A percentile compares a stretch with the other conserved stretches of the same genome.
These are phyloP conservation scores for Fraxinus velutina DNA, from an alignment of 305 asterid species.

Conservation along the genomic window DNA sequence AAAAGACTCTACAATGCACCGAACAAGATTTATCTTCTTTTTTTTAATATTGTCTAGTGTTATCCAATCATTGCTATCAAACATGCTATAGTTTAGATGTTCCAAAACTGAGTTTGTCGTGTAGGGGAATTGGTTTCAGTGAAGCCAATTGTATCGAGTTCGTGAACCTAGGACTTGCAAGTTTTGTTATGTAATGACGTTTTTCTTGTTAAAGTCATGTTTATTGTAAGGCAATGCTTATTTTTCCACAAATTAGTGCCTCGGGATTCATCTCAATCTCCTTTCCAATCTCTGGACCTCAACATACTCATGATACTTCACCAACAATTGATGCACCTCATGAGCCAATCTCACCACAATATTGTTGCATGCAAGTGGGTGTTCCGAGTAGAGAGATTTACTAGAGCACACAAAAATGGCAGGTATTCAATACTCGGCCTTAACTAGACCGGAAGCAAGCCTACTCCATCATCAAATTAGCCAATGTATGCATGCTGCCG, in stretches of 20 bases:
- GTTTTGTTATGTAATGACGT: background rate
- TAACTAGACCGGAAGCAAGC: background rate
- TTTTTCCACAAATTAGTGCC: background rate
- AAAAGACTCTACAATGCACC: background rate
- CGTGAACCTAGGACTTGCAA: background rate
- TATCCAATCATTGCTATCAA: background rate
- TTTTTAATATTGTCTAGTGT: background rate
- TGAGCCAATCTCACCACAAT: background rate
- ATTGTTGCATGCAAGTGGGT: background rate
- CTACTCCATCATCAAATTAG: background rate
- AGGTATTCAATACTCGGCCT: background rate
- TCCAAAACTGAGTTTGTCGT: background rate
- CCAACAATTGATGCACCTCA: background rate
- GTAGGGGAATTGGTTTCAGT: background rate
- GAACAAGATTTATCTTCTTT: background rate
- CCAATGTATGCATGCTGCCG: background rate
- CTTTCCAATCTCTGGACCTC: background rate
- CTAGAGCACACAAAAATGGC: background rate
- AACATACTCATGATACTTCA: background rate
- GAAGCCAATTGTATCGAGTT: conserved; percentile 7
- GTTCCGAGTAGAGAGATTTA: background rate
- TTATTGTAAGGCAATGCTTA: background rate
- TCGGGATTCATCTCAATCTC: background rate
- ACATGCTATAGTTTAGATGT: background rate
- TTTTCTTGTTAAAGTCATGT: background rate